These are phyloP conservation scores for Solanum lignicaule DNA, from an alignment of 257 asterid genomes.

Conservation along the genomic window DNA sequence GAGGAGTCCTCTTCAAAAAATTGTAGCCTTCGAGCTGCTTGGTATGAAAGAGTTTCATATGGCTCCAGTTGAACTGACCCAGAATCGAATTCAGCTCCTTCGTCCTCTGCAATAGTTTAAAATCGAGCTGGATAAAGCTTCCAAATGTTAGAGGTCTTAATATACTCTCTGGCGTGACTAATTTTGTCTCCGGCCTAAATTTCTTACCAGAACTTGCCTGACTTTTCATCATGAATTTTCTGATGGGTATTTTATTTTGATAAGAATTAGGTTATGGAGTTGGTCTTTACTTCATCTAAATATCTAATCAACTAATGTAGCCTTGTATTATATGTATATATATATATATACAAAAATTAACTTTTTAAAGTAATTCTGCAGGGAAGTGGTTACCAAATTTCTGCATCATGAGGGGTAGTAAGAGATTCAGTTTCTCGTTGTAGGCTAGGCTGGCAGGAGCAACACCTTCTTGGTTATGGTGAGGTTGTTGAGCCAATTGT, in stretches of 20 bases:
- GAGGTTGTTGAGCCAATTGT: conserved; percentile 47
- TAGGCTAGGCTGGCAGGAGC: conserved; percentile 87
- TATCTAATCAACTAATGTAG: not conserved
- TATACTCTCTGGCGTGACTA: no score
- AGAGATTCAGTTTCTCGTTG: conserved; percentile 90
- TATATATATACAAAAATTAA: not conserved
- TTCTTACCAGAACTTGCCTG: no score
- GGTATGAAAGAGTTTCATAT: no score
- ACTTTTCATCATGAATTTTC: no score
- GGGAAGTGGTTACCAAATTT: conserved; percentile 65
- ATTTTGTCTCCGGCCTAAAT: no score
- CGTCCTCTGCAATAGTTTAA: no score
- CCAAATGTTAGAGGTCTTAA: no score
- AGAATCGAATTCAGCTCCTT: no score
- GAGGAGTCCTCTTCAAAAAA: no score
- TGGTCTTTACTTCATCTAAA: not conserved
- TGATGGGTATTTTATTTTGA: not conserved
- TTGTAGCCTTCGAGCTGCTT: no score
- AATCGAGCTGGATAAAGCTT: no score
- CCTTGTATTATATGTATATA: not conserved
- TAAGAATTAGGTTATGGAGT: not conserved
- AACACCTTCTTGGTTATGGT: conserved; percentile 40
- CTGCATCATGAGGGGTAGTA: conserved; percentile 63
- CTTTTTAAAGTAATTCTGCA: conserved; percentile 7
- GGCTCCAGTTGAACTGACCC: no score